Evolutionary conservation across 257 asterid genomes (phyloP).

Genomic region (Fraxinus cuspidata): DNA sequence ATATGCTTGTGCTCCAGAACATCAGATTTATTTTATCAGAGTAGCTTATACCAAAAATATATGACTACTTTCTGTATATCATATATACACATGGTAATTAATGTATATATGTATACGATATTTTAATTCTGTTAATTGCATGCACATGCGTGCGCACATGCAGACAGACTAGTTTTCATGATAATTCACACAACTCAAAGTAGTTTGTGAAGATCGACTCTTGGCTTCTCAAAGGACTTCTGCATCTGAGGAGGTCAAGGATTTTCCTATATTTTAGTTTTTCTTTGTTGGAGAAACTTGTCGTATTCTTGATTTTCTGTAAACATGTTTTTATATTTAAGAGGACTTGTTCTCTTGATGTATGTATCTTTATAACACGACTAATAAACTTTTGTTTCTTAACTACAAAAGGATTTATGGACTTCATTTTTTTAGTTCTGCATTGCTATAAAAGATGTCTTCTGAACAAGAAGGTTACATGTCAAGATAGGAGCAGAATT

Average conservation of each 20-base stretch:
- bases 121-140: neutral
- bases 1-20: neutral
- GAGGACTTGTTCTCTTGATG: neutral
- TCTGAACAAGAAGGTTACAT: neutral
- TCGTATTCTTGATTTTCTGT: no score
- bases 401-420: neutral
- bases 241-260: neutral
- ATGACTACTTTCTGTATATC: neutral
- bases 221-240: neutral
- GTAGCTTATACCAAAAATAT: neutral
- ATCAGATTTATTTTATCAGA: neutral
- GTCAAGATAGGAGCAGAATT: neutral
- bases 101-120: neutral
- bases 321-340: neutral
- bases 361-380: neutral
- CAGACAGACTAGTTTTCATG: neutral
- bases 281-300: neutral
- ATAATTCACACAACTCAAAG: neutral
- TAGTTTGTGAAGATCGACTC: neutral
- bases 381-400: neutral
- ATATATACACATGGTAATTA: neutral
- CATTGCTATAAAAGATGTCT: neutral
- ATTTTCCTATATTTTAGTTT: neutral
- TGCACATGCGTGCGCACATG: neutral
- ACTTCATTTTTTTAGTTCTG: neutral